phyloP scores from a whole-genome alignment of 352 stramenopile genomes.

The Phytopythium oedochilum region DNA sequence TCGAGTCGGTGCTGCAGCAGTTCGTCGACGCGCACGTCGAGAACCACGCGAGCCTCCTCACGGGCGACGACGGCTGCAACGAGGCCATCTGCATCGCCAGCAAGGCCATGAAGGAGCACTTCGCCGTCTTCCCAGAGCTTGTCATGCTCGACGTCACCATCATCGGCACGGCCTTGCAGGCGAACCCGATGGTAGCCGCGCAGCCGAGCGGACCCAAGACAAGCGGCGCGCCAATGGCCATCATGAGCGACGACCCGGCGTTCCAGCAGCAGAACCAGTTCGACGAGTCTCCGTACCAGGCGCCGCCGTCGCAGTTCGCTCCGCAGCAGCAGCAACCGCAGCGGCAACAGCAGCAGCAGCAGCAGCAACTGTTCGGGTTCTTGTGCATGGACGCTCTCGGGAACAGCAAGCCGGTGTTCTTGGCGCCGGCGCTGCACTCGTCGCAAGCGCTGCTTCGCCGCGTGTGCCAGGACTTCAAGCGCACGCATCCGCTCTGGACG shows the following conservation, averaged over 20 bases:
- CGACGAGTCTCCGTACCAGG: not conserved
- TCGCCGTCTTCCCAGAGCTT: constrained; percentile 54
- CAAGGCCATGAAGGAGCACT: constrained; percentile 72
- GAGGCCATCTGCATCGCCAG: constrained; percentile 70
- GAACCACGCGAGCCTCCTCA: constrained; percentile 73
- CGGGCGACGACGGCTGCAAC: constrained; percentile 64
- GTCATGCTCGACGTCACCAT: constrained; percentile 50
- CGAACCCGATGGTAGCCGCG: not conserved
- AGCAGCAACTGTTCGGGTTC: constrained; percentile 53
- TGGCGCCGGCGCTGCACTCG: constrained; percentile 45
- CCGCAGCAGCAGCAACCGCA: constrained; percentile 25
- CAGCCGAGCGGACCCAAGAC: not conserved
- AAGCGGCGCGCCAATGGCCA: not conserved
- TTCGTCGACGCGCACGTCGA: constrained; percentile 70
- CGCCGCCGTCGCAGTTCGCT: not conserved
- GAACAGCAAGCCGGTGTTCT: constrained; percentile 60
- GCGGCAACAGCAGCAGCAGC: constrained; percentile 28
- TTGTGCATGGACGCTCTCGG: constrained; percentile 66
- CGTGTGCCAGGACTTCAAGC: constrained; percentile 72
- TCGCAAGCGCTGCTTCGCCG: constrained; percentile 44
- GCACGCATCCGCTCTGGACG: constrained; percentile 57
- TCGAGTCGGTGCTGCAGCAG: constrained; percentile 53
- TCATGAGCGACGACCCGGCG: not conserved
- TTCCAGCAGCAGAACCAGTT: not conserved
- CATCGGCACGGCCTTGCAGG: constrained; percentile 9